Conservation (phyloP, 352 stramenopile genomes). For the Phytophthora capsici region DNA sequence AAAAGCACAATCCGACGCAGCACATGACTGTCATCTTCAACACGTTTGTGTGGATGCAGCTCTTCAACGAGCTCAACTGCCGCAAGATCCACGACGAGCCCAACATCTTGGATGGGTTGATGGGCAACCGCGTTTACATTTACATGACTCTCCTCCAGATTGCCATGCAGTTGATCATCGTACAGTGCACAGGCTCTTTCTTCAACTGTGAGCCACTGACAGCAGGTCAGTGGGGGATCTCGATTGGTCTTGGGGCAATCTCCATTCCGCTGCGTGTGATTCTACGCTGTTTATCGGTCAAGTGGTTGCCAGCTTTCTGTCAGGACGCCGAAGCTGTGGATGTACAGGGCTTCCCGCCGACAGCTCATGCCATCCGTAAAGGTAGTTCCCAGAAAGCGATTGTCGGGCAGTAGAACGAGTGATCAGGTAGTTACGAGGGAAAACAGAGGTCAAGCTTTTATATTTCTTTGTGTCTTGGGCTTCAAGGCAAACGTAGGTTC, state of each 20-base stretch:
- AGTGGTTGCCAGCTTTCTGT: conserved; percentile 71
- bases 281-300: conserved; percentile 59
- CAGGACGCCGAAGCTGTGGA: conserved; percentile 53
- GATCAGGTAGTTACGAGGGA: conserved; percentile 13
- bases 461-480: conserved; percentile 14
- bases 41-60: conserved; percentile 97
- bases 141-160: conserved; percentile 92
- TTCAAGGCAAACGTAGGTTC: not conserved
- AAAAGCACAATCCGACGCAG: conserved; percentile 62
- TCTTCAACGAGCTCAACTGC: conserved; percentile 91
- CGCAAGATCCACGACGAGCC: conserved; percentile 88
- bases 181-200: conserved; percentile 91
- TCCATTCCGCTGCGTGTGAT: conserved; percentile 59
- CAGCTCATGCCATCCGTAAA: conserved; percentile 42
- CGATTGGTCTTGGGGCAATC: conserved; percentile 51
- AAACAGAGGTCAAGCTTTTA: conserved; percentile 28
- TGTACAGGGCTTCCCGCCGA: conserved; percentile 37
- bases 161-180: conserved; percentile 94
- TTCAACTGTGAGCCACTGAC: conserved; percentile 70
- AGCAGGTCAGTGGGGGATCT: conserved; percentile 56
- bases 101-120: conserved; percentile 95
- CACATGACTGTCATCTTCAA: conserved; percentile 99
- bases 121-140: conserved; percentile 93
- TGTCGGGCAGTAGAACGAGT: conserved; percentile 33
- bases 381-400: conserved; percentile 34